These are phyloP conservation scores for Backusella parvicylindrica DNA, from an alignment of 192 early-diverging fungal genomes.

Conservation along the genomic window DNA sequence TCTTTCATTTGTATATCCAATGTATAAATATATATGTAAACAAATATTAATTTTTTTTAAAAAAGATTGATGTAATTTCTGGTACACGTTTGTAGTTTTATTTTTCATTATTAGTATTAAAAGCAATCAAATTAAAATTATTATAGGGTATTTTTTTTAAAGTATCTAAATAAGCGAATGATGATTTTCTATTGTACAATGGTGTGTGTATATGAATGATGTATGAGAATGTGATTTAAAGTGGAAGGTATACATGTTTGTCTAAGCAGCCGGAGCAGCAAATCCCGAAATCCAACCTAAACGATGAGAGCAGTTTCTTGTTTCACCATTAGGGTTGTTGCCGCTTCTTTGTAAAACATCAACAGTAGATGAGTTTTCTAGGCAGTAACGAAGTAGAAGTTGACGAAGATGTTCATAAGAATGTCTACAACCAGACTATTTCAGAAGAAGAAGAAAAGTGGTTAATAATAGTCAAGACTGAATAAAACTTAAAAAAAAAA, in stretches of 20 bases:
- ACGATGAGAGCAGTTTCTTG: background rate
- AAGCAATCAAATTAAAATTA: background rate
- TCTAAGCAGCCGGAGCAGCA: constrained; percentile 50
- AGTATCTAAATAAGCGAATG: background rate
- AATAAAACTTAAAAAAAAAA: background rate
- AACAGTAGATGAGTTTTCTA: constrained; percentile 33
- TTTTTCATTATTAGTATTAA: background rate
- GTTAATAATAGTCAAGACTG: background rate
- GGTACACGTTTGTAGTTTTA: background rate
- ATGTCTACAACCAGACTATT: constrained; percentile 45
- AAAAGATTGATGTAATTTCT: background rate
- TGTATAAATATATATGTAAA: no score
- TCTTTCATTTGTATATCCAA: background rate
- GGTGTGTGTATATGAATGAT: constrained; percentile 1
- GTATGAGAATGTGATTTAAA: background rate
- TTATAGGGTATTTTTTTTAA: background rate
- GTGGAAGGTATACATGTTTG: background rate
- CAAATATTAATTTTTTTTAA: no score
- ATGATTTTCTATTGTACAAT: constrained; percentile 4
- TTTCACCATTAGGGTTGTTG: background rate
- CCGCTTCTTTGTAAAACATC: background rate
- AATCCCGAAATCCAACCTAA: constrained; percentile 29
- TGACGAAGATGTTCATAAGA: constrained; percentile 47
- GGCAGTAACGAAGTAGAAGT: constrained; percentile 40
- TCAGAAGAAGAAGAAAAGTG: background rate